Conservation (phyloP, 2,329 filamentous ascomycete genomes). For the Penicillium sp. region DNA sequence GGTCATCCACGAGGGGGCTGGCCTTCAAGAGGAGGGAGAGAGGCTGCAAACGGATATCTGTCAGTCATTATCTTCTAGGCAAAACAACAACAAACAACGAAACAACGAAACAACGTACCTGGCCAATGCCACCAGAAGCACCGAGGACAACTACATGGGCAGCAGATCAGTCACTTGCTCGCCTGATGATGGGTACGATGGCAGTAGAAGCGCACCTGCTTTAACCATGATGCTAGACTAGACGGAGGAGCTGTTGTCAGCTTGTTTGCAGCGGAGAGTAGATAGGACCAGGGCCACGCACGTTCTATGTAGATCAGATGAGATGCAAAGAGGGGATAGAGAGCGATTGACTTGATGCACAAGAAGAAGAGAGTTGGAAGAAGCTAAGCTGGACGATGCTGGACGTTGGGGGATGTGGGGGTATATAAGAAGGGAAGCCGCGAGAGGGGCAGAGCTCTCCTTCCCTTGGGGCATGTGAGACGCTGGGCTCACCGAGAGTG, state of each 20-base stretch:
- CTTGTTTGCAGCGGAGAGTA: neutral
- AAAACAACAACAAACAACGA: neutral
- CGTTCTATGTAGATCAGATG: neutral
- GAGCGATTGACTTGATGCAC: neutral
- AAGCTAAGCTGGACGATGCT: neutral
- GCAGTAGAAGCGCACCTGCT: slow-evolving; percentile 29
- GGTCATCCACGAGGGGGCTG: slow-evolving; percentile 80
- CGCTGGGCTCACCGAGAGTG: slow-evolving; percentile 1
- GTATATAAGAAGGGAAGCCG: slow-evolving; percentile 10
- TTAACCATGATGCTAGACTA: slow-evolving; percentile 44
- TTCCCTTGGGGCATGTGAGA: neutral
- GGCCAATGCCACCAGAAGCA: slow-evolving; percentile 96
- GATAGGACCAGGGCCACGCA: neutral
- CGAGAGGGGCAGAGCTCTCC: neutral
- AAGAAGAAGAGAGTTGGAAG: neutral
- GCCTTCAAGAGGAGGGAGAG: slow-evolving; percentile 95
- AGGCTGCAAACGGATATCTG: slow-evolving; percentile 55
- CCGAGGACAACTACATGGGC: slow-evolving; percentile 68
- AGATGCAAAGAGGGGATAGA: neutral
- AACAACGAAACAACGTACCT: slow-evolving; percentile 64
- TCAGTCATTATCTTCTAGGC: neutral
- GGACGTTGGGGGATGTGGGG: slow-evolving; percentile 10
- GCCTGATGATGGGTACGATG: neutral
- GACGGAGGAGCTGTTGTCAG: slow-evolving; percentile 4
- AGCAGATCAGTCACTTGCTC: neutral